Conservation (phyloP, 2,329 filamentous ascomycete genomes). For the Arthrobotrys sphaeroides region DNA sequence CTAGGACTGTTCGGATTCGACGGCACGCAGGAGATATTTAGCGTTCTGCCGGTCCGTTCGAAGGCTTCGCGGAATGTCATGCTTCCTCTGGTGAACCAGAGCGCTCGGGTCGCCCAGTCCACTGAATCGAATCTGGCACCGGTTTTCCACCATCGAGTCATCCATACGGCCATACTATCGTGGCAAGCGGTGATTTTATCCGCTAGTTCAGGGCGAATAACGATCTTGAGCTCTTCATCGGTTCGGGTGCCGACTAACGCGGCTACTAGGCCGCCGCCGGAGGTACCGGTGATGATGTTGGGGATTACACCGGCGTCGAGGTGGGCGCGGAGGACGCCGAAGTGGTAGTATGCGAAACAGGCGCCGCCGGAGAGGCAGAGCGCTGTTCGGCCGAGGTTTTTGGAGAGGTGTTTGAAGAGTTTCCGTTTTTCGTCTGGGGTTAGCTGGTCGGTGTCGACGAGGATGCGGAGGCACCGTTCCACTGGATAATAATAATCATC, state of each 20-base stretch:
- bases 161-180: constrained; percentile 76
- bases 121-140: constrained; percentile 93
- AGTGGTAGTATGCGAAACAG: constrained; percentile 88
- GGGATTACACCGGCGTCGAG: constrained; percentile 86
- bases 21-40: constrained; percentile 95
- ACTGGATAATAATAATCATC: constrained; percentile 63
- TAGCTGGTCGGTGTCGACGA: constrained; percentile 75
- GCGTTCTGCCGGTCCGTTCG: constrained; percentile 87
- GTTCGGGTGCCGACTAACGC: constrained; percentile 87
- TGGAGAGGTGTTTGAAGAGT: constrained; percentile 86
- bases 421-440: constrained; percentile 76
- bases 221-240: constrained; percentile 84
- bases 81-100: constrained; percentile 90
- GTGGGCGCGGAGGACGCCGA: constrained; percentile 88
- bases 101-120: constrained; percentile 84
- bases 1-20: constrained; percentile 78
- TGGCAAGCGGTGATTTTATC: constrained; percentile 84
- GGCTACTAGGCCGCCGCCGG: constrained; percentile 89
- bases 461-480: constrained; percentile 72
- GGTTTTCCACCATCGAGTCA: constrained; percentile 86
- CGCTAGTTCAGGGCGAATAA: constrained; percentile 88
- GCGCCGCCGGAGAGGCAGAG: constrained; percentile 93
- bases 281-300: constrained; percentile 95
- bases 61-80: constrained; percentile 96
- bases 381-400: constrained; percentile 91